Base-by-base conservation (phyloP, 495 filamentous ascomycete species). In the Neurospora cerealis region DNA sequence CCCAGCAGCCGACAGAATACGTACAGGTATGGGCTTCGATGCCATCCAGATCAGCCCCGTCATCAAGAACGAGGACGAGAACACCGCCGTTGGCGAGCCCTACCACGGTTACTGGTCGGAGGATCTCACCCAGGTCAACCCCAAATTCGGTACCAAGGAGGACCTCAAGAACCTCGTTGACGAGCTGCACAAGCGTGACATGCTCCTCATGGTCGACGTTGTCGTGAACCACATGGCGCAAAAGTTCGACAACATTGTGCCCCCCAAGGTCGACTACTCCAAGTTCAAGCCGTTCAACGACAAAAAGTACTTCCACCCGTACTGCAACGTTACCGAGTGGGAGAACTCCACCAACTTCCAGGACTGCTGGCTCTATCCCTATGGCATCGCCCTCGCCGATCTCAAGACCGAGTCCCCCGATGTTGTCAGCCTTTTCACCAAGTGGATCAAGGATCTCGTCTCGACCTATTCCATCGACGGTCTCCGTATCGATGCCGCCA, bases 31-130 rank as follows among this genome's bases (percentile, higher is more conserved):
- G 90, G 92, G 93, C 46, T 94, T 96, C 77, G 91, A 90, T 70
- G 92, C 93, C 28, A 86, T 95, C 73, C 94, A 92, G 91, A 96
- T 95, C 75, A 92, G 91, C 5, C 93, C 92, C 3, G 86, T 95
- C 32, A 90, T 91, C 28, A 82, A 85, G 60, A 89, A 93, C 74
- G 77, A 92, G 15, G 78, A 85, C 5, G 81, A 83, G 2, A 77
- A 86, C 15, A 88, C 87, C 5, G 70, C 80, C 0, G 86, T 89
- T 66, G 90, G 78, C 34, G 76, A 80, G n/a, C 85, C 89, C 4
- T 94, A 92, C 78, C 92, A 93, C 77, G 92, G 92, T 7, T 94
- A 93, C 81, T 93, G 91, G 91, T 87, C 91, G 36, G 83, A 89
- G 69, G 85, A 93, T 75, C 84, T 91, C 73, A 89, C 92, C 75